Conservation (phyloP, 1,139 yeast species). For the Debaryomycetaceae sp. region DNA sequence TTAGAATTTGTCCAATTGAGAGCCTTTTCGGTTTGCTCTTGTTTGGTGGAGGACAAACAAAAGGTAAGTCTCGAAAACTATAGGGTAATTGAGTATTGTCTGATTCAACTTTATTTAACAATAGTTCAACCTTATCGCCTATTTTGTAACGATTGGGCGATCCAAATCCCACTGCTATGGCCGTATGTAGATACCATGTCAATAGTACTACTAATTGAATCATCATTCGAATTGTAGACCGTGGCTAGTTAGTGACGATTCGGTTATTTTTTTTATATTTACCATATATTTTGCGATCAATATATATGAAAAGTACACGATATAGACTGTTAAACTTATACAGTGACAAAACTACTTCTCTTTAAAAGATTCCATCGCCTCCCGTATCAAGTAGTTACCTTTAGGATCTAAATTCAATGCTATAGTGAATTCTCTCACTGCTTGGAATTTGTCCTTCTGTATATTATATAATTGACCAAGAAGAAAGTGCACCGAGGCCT, state of each 20-base stretch:
- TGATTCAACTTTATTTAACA: constrained; percentile 76
- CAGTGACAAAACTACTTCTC: constrained; percentile 9
- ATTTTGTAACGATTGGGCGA: constrained; percentile 28
- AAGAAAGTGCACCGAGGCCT: constrained; percentile 87
- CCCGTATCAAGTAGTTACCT: constrained; percentile 82
- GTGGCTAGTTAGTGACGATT: not conserved
- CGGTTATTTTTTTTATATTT: not conserved
- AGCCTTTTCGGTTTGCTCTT: constrained; percentile 58
- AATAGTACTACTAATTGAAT: not conserved
- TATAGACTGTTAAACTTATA: not conserved
- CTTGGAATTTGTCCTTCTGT: constrained; percentile 69
- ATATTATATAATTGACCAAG: constrained; percentile 84
- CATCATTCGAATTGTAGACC: not conserved
- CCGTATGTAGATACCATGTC: constrained; percentile 1
- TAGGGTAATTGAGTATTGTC: constrained; percentile 76
- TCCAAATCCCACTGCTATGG: constrained; percentile 13
- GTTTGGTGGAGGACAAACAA: constrained; percentile 69
- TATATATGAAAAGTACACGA: not conserved
- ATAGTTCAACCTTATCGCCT: constrained; percentile 65
- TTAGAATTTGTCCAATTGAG: constrained; percentile 71
- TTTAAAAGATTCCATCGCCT: constrained; percentile 64
- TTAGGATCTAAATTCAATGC: constrained; percentile 93
- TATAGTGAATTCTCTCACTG: constrained; percentile 81
- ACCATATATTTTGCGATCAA: not conserved
- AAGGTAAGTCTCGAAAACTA: constrained; percentile 73